Conservation (phyloP, 2,329 filamentous ascomycete species). For the Drechslerella stenobrocha region DNA sequence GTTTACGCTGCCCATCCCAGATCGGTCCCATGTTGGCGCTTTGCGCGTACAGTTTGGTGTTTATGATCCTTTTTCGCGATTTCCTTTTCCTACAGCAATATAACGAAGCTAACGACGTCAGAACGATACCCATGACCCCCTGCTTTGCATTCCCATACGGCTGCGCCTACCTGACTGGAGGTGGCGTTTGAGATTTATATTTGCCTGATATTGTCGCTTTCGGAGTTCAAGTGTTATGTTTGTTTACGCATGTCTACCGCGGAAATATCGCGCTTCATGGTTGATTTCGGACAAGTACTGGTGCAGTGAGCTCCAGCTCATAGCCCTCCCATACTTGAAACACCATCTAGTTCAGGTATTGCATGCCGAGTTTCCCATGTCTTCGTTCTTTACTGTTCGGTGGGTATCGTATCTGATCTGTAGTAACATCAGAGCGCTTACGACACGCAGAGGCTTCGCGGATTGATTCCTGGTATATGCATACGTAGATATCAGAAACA, state of each 20-base stretch:
- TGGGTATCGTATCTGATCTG: constrained; percentile 33
- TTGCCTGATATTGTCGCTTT: background rate
- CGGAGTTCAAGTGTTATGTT: constrained; percentile 17
- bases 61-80: constrained; percentile 6
- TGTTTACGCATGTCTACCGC: constrained; percentile 4
- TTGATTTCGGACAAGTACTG: constrained; percentile 14
- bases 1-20: constrained; percentile 19
- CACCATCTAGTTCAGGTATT: constrained; percentile 27
- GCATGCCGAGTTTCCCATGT: constrained; percentile 25
- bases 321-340: constrained; percentile 27
- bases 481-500: constrained; percentile 3
- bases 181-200: constrained; percentile 25
- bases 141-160: constrained; percentile 22
- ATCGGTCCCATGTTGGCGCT: constrained; percentile 18
- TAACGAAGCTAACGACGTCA: constrained; percentile 48
- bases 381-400: constrained; percentile 14
- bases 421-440: constrained; percentile 12
- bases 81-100: constrained; percentile 26
- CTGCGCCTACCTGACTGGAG: constrained; percentile 34
- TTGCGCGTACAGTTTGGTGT: constrained; percentile 40
- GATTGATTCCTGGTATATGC: constrained; percentile 3
- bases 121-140: constrained; percentile 48
- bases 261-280: background rate
- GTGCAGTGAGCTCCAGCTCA: constrained; percentile 47
- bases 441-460: background rate